A percentile compares a stretch with the other conserved stretches of the same genome.
Evolutionary conservation across 495 filamentous ascomycete species (phyloP).

Genomic region (Staphylotrichum longicolle): DNA sequence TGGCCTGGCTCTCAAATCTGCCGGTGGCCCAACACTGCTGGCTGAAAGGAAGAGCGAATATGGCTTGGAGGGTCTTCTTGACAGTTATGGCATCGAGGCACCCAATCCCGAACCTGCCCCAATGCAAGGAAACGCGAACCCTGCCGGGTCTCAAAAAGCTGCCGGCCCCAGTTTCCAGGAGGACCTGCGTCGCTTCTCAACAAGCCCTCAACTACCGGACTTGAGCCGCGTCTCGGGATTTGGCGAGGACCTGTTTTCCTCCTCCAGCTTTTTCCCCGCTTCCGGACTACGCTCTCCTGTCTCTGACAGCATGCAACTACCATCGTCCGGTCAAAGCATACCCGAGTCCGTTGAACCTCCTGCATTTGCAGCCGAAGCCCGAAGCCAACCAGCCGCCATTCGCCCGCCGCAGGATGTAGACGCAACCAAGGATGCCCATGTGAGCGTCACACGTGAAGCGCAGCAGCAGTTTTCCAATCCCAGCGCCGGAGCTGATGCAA

Average conservation of each 20-base stretch:
- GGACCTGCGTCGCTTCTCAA: constrained; percentile 37
- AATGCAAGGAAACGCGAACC: background rate
- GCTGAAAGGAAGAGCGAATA: constrained; percentile 60
- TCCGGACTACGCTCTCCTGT: constrained; percentile 14
- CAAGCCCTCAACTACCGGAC: constrained; percentile 60
- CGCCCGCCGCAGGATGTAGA: background rate
- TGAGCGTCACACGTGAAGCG: background rate
- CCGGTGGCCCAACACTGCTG: constrained; percentile 52
- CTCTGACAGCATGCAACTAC: constrained; percentile 5
- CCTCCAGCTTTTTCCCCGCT: constrained; percentile 21
- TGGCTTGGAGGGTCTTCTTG: constrained; percentile 45
- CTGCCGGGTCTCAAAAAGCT: constrained; percentile 35
- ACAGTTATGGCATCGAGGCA: constrained; percentile 24
- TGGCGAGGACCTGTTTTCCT: constrained; percentile 47
- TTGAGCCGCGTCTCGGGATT: constrained; percentile 65
- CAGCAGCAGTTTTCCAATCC: background rate
- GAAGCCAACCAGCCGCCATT: background rate
- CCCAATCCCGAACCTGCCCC: constrained; percentile 14
- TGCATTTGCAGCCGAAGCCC: background rate
- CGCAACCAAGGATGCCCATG: too few species aligned
- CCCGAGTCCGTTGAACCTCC: background rate
- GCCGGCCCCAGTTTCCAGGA: constrained; percentile 64
- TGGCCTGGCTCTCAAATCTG: constrained; percentile 29
- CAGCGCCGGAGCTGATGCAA: constrained; percentile 17
- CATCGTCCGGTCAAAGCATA: background rate